Evolutionary conservation across 768 basidiomycete species (phyloP).

Genomic region (Lactifluus subvellereus): DNA sequence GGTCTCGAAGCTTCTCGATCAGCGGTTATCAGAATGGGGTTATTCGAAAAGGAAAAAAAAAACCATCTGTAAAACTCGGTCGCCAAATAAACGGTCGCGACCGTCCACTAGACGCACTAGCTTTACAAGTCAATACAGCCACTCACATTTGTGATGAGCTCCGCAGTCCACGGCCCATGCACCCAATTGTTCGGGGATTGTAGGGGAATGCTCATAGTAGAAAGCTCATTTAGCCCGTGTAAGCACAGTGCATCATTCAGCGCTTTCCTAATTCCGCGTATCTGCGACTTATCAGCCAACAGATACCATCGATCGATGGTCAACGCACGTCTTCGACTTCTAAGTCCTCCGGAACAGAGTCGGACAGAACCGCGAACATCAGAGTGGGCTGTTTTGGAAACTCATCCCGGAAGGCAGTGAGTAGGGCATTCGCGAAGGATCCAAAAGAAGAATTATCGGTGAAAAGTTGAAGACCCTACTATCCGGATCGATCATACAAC

Average conservation of each 20-base stretch:
- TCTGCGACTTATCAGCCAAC: constrained; percentile 30
- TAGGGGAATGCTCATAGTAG: constrained; percentile 31
- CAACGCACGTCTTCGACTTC: constrained; percentile 13
- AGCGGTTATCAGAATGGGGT: not conserved
- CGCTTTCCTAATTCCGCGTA: constrained; percentile 36
- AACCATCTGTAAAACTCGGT: not conserved
- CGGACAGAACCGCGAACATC: constrained; percentile 53
- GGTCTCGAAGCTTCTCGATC: constrained; percentile 23
- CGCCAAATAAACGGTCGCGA: not conserved
- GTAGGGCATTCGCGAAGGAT: constrained; percentile 53
- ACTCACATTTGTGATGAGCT: constrained; percentile 29
- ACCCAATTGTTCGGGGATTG: constrained; percentile 30
- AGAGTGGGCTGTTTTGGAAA: constrained; percentile 55
- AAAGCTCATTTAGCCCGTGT: constrained; percentile 28
- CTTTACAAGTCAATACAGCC: not conserved
- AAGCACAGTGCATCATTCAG: constrained; percentile 59
- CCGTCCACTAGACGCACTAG: not conserved
- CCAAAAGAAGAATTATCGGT: constrained; percentile 61
- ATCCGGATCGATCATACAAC: not conserved
- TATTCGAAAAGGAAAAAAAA: not conserved
- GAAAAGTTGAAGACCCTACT: constrained; percentile 68
- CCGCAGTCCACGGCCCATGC: constrained; percentile 28
- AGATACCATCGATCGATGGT: constrained; percentile 1
- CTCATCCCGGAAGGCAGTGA: constrained; percentile 62
- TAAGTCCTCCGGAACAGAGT: constrained; percentile 29